These are phyloP conservation scores for Aspergillus sparsus DNA, from an alignment of 495 filamentous ascomycete genomes.

Conservation along the genomic window DNA sequence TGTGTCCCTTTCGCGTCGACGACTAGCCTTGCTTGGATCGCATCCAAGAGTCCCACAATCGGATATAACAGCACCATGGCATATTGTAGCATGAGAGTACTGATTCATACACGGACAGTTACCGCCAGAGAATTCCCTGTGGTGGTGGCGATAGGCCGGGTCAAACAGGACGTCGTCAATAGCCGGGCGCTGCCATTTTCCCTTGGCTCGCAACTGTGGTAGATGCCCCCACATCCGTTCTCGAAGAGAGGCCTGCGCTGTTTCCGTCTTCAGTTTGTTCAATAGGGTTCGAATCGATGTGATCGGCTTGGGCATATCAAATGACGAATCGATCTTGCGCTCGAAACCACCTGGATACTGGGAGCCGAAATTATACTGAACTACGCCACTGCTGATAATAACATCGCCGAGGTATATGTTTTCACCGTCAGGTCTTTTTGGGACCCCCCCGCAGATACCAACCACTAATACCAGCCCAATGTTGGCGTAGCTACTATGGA, in stretches of 20 bases:
- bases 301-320: constrained; percentile 32
- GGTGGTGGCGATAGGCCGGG: too few relatives aligned
- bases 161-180: too few relatives aligned
- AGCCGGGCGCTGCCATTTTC: too few relatives aligned
- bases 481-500: constrained; percentile 33
- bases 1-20: background rate
- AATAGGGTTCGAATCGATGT: constrained; percentile 16
- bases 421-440: constrained; percentile 9
- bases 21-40: background rate
- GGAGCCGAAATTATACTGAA: constrained; percentile 43
- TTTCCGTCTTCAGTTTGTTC: background rate
- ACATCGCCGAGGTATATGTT: constrained; percentile 47
- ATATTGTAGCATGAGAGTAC: too few relatives aligned
- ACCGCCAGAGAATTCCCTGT: too few relatives aligned
- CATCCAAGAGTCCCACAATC: background rate
- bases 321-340: constrained; percentile 25
- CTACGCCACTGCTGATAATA: constrained; percentile 39
- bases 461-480: constrained; percentile 28
- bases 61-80: too few relatives aligned
- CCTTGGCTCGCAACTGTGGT: too few relatives aligned
- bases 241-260: too few relatives aligned
- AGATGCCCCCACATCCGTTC: too few relatives aligned
- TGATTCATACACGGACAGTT: too few relatives aligned
- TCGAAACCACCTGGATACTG: constrained; percentile 29
- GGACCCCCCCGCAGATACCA: constrained; percentile 36